A percentile compares a stretch with the other conserved stretches of the same genome.
Conservation (phyloP, 139 green algal species). For the Haematococcus lacustris region DNA sequence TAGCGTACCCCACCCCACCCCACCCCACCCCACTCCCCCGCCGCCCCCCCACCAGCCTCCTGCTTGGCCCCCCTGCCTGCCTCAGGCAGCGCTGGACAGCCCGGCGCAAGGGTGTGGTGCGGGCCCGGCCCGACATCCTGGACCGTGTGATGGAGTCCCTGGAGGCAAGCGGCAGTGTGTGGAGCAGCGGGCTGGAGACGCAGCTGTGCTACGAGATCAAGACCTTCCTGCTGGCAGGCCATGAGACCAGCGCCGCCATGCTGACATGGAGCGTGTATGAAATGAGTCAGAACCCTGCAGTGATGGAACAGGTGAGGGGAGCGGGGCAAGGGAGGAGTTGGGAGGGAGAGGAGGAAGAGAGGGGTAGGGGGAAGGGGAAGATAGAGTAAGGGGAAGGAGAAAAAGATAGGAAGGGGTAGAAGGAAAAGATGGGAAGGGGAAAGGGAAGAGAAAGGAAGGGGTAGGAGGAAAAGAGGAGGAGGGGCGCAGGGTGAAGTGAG, state of each 20-base stretch:
- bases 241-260: slow-evolving; percentile 92
- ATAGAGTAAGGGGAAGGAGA: not conserved
- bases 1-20: too few relatives aligned
- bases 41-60: too few relatives aligned
- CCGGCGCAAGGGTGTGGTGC: slow-evolving; percentile 17
- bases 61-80: slow-evolving; percentile 2
- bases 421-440: not conserved
- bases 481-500: too few relatives aligned
- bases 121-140: slow-evolving; percentile 55
- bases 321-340: not conserved
- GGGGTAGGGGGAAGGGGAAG: too few relatives aligned
- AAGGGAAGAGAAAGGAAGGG: not conserved
- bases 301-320: slow-evolving; percentile 18
- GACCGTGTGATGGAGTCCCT: slow-evolving; percentile 69
- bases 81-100: slow-evolving; percentile 30
- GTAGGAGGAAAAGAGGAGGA: too few relatives aligned
- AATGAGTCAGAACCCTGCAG: slow-evolving; percentile 41
- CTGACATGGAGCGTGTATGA: slow-evolving; percentile 84
- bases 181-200: slow-evolving; percentile 51
- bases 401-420: not conserved
- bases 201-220: slow-evolving; percentile 96
- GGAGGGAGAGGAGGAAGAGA: too few relatives aligned
- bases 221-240: slow-evolving; percentile 91
- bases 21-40: not conserved
- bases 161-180: slow-evolving; percentile 47